Conservation (phyloP, 495 filamentous ascomycete species). For the Bacidia gigantensis region DNA sequence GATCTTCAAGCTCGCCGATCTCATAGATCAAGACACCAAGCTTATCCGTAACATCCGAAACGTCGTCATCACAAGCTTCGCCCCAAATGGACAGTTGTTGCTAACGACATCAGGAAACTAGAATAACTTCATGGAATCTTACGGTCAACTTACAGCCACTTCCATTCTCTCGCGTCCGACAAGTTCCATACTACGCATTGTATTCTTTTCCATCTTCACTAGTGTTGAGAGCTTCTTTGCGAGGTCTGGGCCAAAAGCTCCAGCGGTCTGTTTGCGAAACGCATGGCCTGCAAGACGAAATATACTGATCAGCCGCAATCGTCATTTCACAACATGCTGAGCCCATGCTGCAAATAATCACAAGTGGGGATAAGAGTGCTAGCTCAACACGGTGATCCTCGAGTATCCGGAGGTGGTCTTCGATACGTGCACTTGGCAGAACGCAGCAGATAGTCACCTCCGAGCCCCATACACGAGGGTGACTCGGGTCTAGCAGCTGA, state of each 20-base stretch:
- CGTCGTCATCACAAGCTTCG: constrained; percentile 90
- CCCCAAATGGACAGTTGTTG: constrained; percentile 99
- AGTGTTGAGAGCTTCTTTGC: constrained; percentile 94
- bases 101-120: constrained; percentile 34
- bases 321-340: too few species aligned
- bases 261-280: constrained; percentile 78
- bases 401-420: too few species aligned
- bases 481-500: too few species aligned
- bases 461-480: too few species aligned
- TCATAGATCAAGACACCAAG: constrained; percentile 95
- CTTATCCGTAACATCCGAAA: constrained; percentile 98
- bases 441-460: too few species aligned
- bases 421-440: too few species aligned
- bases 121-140: background rate
- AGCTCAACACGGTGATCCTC: too few species aligned
- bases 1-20: constrained; percentile 94
- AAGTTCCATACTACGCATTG: constrained; percentile 95
- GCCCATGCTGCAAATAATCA: too few species aligned
- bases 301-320: too few species aligned
- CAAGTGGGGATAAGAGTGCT: too few species aligned
- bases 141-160: constrained; percentile 62
- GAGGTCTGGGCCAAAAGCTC: constrained; percentile 90
- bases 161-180: constrained; percentile 95
- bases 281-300: constrained; percentile 58
- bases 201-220: constrained; percentile 99